A percentile compares a stretch with the other conserved stretches of the same genome.
phyloP scores from a whole-genome alignment of 306 rosid genomes.

The Gastrolobium villosum region DNA sequence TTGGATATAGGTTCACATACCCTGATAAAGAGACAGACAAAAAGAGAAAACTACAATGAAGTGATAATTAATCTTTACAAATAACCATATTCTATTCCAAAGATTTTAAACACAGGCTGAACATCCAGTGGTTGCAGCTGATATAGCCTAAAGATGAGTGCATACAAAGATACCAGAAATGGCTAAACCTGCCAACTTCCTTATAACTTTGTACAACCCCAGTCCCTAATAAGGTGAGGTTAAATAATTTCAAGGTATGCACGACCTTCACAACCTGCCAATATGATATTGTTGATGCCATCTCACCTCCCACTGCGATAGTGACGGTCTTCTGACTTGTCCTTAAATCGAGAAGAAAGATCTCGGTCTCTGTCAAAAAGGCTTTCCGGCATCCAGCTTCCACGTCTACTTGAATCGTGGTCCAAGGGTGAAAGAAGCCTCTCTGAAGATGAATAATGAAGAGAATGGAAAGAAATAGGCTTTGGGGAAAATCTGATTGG shows the following conservation, averaged over 20 bases:
- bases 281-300: slow-evolving; percentile 21
- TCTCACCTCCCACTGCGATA: slow-evolving; percentile 64
- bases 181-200: slow-evolving; percentile 42
- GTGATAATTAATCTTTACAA: not conserved
- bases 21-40: not conserved
- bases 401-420: slow-evolving; percentile 51
- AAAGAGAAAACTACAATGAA: not conserved
- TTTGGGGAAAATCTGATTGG: slow-evolving; percentile 52
- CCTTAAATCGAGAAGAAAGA: slow-evolving; percentile 50
- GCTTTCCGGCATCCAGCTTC: slow-evolving; percentile 50
- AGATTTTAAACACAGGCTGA: slow-evolving; percentile 14
- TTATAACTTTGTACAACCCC: slow-evolving; percentile 50
- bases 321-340: slow-evolving; percentile 56
- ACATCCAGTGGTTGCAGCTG: not conserved
- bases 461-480: slow-evolving; percentile 51
- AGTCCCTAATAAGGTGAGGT: slow-evolving; percentile 35
- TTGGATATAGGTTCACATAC: not conserved
- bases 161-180: slow-evolving; percentile 38
- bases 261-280: slow-evolving; percentile 33
- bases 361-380: slow-evolving; percentile 53
- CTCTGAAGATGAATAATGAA: slow-evolving; percentile 55
- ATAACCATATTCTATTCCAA: slow-evolving; percentile 23
- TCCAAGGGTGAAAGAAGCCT: slow-evolving; percentile 53
- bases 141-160: not conserved
- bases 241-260: slow-evolving; percentile 12